These are phyloP conservation scores for Ophiosphaerella korrae DNA, from an alignment of 2,329 filamentous ascomycete species.

Conservation along the genomic window DNA sequence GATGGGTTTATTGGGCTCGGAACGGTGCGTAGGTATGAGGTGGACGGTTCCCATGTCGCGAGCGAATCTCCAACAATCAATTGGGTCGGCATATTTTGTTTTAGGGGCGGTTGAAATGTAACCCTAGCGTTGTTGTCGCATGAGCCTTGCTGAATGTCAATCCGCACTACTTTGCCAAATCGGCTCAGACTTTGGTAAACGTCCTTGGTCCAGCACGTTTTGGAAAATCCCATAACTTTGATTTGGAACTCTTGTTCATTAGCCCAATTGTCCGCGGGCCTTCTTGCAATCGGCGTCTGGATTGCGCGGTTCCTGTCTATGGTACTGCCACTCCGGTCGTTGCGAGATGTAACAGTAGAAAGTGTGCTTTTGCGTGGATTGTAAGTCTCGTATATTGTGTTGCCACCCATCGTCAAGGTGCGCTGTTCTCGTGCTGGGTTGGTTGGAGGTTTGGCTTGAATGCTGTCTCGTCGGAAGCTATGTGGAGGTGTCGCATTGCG, in stretches of 20 bases:
- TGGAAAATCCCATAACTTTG: conserved; percentile 21
- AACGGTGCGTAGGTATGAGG: conserved; percentile 9
- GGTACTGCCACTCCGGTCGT: not conserved
- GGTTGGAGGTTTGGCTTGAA: not conserved
- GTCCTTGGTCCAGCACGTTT: conserved; percentile 21
- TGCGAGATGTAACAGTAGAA: not conserved
- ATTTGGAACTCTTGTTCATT: conserved; percentile 30
- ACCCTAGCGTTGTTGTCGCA: conserved; percentile 25
- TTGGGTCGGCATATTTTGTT: conserved; percentile 5
- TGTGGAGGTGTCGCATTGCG: conserved; percentile 5
- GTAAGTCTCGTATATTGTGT: conserved; percentile 22
- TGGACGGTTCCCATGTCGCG: conserved; percentile 10
- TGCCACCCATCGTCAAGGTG: conserved; percentile 13
- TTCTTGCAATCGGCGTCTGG: conserved; percentile 3
- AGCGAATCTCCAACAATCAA: conserved; percentile 9
- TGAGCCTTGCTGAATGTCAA: conserved; percentile 28
- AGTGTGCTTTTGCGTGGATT: conserved; percentile 4
- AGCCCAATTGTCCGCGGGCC: conserved; percentile 18
- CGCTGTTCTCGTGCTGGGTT: conserved; percentile 10
- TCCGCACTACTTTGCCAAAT: conserved; percentile 34
- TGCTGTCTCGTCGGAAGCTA: not conserved
- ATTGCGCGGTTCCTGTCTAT: not conserved
- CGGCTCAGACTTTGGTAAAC: conserved; percentile 27
- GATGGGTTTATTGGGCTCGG: conserved; percentile 29
- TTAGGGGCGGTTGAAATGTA: conserved; percentile 27